Percentiles rank a stretch among this genome's conserved stretches.
Evolutionary conservation across 306 rosid genomes (phyloP).

Genomic region (Luffa aegyptiaca): DNA sequence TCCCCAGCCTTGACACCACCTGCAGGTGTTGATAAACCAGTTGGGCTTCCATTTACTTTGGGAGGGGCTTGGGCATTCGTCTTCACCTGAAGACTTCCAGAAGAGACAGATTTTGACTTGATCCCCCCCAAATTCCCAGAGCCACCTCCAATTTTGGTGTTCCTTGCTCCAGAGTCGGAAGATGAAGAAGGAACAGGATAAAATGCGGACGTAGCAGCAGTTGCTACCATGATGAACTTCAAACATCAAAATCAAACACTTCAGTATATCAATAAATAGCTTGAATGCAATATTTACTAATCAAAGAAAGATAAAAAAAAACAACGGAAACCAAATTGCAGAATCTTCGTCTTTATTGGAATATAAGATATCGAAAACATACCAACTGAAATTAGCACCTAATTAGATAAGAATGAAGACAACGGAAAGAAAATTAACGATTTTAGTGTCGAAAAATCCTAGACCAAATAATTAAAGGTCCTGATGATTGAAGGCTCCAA

Average conservation of each 20-base stretch:
- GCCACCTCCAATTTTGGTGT: constrained; percentile 38
- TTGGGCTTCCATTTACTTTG: constrained; percentile 62
- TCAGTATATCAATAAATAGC: background rate
- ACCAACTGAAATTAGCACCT: background rate
- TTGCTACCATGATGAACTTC: constrained; percentile 71
- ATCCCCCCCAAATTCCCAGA: constrained; percentile 35
- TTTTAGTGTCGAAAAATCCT: background rate
- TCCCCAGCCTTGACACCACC: constrained; percentile 52
- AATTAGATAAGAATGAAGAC: background rate
- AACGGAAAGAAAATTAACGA: background rate
- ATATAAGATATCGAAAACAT: background rate
- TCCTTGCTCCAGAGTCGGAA: constrained; percentile 35
- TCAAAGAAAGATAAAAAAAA: background rate
- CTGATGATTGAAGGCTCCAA: background rate
- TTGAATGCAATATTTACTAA: background rate
- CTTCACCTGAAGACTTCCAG: constrained; percentile 69
- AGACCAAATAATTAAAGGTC: background rate
- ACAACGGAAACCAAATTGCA: background rate
- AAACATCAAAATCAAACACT: constrained; percentile 21
- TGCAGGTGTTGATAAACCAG: constrained; percentile 34
- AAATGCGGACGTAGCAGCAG: constrained; percentile 67
- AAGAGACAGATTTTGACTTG: constrained; percentile 39
- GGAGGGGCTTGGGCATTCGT: constrained; percentile 86
- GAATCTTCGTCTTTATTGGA: background rate
- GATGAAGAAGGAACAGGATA: constrained; percentile 57